These are phyloP conservation scores for Discostella pseudostelligera DNA, from an alignment of 108 stramenopile species.

Conservation along the genomic window DNA sequence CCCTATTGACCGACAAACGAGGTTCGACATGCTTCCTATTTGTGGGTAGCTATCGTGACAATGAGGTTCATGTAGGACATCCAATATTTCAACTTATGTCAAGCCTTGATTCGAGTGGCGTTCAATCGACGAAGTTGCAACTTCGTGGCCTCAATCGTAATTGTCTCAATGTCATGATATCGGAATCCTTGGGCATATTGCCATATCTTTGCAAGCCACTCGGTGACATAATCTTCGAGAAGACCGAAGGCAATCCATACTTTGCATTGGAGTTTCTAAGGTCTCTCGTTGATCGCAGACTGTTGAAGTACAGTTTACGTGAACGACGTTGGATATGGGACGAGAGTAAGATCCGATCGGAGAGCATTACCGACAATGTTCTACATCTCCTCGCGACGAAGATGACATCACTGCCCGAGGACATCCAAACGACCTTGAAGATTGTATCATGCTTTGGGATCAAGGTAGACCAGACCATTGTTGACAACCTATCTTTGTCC, in stretches of 20 bases:
- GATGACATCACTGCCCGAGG: conserved; percentile 24
- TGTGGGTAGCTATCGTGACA: conserved; percentile 37
- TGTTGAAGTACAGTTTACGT: conserved; percentile 16
- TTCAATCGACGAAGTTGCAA: conserved; percentile 17
- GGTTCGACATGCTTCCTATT: conserved; percentile 34
- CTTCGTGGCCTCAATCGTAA: conserved; percentile 19
- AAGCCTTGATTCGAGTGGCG: conserved; percentile 4
- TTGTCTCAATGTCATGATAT: conserved; percentile 41
- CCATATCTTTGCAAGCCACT: conserved; percentile 33
- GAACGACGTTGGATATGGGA: conserved; percentile 37
- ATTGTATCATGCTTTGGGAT: conserved; percentile 43
- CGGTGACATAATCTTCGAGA: conserved; percentile 17
- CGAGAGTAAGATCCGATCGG: conserved; percentile 10
- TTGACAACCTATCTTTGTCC: not conserved
- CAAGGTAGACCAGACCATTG: conserved; percentile 11
- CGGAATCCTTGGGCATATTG: conserved; percentile 29
- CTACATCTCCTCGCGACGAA: conserved; percentile 37
- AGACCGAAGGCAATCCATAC: conserved; percentile 38
- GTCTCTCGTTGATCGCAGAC: conserved; percentile 16
- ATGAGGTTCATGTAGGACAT: conserved; percentile 22
- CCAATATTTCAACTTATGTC: conserved; percentile 15
- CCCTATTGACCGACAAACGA: conserved; percentile 24
- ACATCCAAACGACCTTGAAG: conserved; percentile 24
- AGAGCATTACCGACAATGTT: conserved; percentile 43
- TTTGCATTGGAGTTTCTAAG: conserved; percentile 29